Base-by-base conservation (phyloP, 768 basidiomycete genomes). In the Suillus subalutaceus region DNA sequence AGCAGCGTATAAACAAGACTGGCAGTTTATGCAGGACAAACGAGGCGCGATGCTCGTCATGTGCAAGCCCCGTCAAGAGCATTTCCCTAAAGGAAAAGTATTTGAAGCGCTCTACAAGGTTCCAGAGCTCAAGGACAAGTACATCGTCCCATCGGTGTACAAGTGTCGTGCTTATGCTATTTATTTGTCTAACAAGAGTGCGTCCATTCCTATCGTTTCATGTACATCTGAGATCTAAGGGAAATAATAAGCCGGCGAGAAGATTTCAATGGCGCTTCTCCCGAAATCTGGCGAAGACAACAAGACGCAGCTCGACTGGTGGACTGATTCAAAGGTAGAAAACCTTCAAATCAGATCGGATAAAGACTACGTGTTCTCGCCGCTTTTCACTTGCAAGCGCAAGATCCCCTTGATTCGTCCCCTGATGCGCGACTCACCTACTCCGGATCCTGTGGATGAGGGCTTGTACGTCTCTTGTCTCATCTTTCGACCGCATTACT, bases 21-120 rank as follows among this genome's bases (percentile, higher is more conserved):
- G 79, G 79, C 72, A 76, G 44, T 80, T 79, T 67, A 57, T 23
- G 15, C 8, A 32, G 5, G 71, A 72, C 0, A 73, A 68, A 57
- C 77, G 75, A 2, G 78, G 74, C 9, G 79, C 79, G 20, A 64
- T 81, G 40, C 66, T 80, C 12, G 68, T 79, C 68, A 80, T 80
- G 78, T 65, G 67, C 52, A 64, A 40, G 16, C 79, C 79, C 4
- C 76, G 74, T 16, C 35, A 57, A n/a, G 23, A 30, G 2, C 76
- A 16, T 48, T 53, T 76, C 52, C 75, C 76, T 0, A 44, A 4
- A 2, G 57, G 69, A 9, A 69, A 68, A 55, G 44, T 78, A 40
- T 71, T 80, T 46, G 68, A 73, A 3, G 57, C 60, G 0, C 71
- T 81, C 46, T 71, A 72, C 37, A 62, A 63, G 8, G 64, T 78